These are phyloP conservation scores for Aureobasidium sp. DNA, from an alignment of 2,329 filamentous ascomycete species.

Conservation along the genomic window DNA sequence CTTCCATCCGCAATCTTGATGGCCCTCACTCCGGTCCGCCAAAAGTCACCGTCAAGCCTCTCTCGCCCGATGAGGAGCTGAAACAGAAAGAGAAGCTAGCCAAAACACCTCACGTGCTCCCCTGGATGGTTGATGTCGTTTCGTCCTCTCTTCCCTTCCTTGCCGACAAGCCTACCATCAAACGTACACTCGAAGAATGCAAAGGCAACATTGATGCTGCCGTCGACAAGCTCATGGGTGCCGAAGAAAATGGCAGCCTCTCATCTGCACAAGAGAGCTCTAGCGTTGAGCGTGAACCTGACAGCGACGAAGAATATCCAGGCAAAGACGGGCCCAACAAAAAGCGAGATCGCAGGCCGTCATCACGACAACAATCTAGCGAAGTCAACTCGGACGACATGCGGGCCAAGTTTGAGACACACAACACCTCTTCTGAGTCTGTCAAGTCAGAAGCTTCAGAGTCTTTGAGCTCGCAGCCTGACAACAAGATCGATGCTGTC, in stretches of 20 bases:
- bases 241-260: conserved; percentile 36
- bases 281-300: conserved; percentile 46
- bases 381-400: conserved; percentile 25
- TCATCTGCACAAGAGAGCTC: conserved; percentile 41
- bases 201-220: conserved; percentile 49
- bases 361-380: conserved; percentile 32
- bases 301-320: conserved; percentile 42
- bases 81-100: conserved; percentile 32
- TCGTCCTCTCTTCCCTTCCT: conserved; percentile 45
- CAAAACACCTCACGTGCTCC: conserved; percentile 37
- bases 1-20: conserved; percentile 54
- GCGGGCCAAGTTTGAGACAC: conserved; percentile 25
- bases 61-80: conserved; percentile 36
- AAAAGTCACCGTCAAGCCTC: conserved; percentile 34
- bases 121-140: conserved; percentile 52
- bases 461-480: conserved; percentile 4
- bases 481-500: conserved; percentile 12
- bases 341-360: conserved; percentile 42
- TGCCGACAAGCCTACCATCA: conserved; percentile 45
- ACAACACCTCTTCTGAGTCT: conserved; percentile 31
- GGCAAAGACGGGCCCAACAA: conserved; percentile 44
- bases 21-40: conserved; percentile 54
- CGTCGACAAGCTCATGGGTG: conserved; percentile 46
- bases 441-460: conserved; percentile 27
- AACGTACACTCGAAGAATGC: conserved; percentile 46